Conservation (phyloP, 108 stramenopile species). For the Phaeodactylum tricornutum region DNA sequence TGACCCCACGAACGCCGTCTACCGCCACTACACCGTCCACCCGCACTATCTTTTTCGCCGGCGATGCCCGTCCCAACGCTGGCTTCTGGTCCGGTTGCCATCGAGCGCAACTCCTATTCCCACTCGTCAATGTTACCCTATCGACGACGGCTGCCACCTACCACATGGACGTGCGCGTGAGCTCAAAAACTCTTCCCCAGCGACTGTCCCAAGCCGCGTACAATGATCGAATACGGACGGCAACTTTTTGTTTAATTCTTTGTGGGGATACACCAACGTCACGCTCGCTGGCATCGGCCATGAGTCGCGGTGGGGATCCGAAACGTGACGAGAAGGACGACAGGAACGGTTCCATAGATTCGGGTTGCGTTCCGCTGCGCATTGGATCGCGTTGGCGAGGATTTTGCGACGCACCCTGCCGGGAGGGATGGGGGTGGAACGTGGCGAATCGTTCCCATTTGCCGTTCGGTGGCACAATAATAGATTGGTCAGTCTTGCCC, state of each 20-base stretch:
- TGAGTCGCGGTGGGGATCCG: too few species aligned
- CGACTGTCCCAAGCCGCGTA: conserved; percentile 18
- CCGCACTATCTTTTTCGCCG: conserved; percentile 25
- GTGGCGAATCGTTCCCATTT: conserved; percentile 21
- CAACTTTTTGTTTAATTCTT: conserved; percentile 31
- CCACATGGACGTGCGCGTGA: too few species aligned
- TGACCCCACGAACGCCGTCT: too few species aligned
- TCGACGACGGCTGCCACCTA: too few species aligned
- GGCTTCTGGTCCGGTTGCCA: conserved; percentile 25
- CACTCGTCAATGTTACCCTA: too few species aligned
- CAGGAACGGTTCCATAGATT: too few species aligned
- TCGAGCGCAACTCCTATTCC: too few species aligned
- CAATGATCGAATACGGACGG: conserved; percentile 20
- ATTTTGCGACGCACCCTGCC: conserved; percentile 37
- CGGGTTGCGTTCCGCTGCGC: conserved; percentile 32
- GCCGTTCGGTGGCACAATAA: conserved; percentile 15
- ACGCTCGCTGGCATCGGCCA: conserved; percentile 21
- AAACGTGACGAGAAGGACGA: too few species aligned
- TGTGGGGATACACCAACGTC: conserved; percentile 44
- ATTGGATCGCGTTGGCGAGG: conserved; percentile 33
- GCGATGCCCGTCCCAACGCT: conserved; percentile 22
- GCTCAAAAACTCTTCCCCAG: too few species aligned
- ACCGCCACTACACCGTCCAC: too few species aligned
- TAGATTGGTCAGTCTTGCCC: conserved; percentile 25
- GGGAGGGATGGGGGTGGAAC: conserved; percentile 23